Evolutionary conservation across 768 basidiomycete species (phyloP), one percentile per base, ranked within the genome.

Genomic region (Sistotremastrum niveocremeum): DNA sequence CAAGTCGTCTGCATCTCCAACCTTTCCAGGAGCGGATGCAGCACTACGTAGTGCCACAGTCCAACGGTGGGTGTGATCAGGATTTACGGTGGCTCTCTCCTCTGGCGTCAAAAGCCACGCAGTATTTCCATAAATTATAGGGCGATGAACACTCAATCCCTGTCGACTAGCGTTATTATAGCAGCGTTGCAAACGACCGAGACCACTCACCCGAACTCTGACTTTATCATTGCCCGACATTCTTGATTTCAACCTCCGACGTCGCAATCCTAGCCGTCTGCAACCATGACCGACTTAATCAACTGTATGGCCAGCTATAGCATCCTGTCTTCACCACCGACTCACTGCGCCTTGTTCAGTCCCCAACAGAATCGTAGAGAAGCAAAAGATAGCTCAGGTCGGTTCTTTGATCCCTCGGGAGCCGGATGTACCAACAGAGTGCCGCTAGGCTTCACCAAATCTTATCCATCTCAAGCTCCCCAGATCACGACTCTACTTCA

Each of bases 101-200:
- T 79, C 76, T 10, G 73, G 65, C 0, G 77, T 81, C 50, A 99
- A 62, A 46, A 89, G 77, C 1, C 74, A 71, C 33, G 94, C 88
- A 8, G 83, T 85, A 61, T 98, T 98, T 41, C 95, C 95, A 65
- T 97, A 98, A 49, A 98, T 86, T 53, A 99, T 77, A 2, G 93
- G 88, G 42, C 95, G 74, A 59, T 78, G 79, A 44, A 98, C 86
- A 52, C 76, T 84, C 37, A 93, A 66, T 34, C 90, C 91, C 89
- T 94, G 54, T 3, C 34, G 49, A 46, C 36, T 49, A 44, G 32
- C 55, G 54, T 44, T 45, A 45, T 35, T 20, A 29, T 34, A 29
- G 10, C 31, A 36, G 48, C 42, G 42, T 47, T 48, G 42, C 30
- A 47, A 47, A 36, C 36, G 35, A 33, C 39, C 36, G 32, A 49